These are phyloP conservation scores for Candida sonorensis DNA, from an alignment of 805 yeast genomes.

Conservation along the genomic window DNA sequence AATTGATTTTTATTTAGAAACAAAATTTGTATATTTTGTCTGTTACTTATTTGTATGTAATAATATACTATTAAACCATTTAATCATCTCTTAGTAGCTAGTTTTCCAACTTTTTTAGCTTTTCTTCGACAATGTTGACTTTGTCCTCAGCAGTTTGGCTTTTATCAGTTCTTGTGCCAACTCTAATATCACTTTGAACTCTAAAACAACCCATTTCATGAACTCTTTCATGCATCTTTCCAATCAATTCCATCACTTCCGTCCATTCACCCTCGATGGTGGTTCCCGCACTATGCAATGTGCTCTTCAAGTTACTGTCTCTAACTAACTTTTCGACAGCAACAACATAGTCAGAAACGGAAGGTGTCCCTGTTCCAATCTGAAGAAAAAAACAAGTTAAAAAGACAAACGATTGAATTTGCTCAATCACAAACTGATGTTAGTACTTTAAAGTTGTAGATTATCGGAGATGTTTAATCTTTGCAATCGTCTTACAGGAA, in stretches of 20 bases:
- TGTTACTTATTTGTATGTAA: no score
- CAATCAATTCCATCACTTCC: constrained; percentile 74
- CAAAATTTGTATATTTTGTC: no score
- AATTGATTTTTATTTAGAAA: no score
- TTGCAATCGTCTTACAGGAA: constrained; percentile 50
- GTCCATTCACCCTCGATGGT: constrained; percentile 88
- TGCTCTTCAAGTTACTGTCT: constrained; percentile 54
- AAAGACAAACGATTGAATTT: no score
- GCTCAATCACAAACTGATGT: no score
- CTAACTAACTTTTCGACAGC: constrained; percentile 59
- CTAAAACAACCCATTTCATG: constrained; percentile 70
- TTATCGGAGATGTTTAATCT: background rate
- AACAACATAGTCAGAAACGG: constrained; percentile 78
- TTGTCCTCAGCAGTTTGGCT: constrained; percentile 67
- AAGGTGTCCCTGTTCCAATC: constrained; percentile 74
- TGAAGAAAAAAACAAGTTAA: no score
- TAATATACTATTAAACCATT: no score
- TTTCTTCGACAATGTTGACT: constrained; percentile 54
- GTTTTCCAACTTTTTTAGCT: constrained; percentile 29
- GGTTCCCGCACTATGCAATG: constrained; percentile 88
- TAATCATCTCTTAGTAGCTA: no score
- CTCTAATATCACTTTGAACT: constrained; percentile 79
- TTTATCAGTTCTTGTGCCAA: constrained; percentile 81
- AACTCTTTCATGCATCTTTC: constrained; percentile 64
- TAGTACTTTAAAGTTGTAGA: background rate